Evolutionary conservation across 1,139 yeast species (phyloP).

Genomic region (Komagataea norvegica): DNA sequence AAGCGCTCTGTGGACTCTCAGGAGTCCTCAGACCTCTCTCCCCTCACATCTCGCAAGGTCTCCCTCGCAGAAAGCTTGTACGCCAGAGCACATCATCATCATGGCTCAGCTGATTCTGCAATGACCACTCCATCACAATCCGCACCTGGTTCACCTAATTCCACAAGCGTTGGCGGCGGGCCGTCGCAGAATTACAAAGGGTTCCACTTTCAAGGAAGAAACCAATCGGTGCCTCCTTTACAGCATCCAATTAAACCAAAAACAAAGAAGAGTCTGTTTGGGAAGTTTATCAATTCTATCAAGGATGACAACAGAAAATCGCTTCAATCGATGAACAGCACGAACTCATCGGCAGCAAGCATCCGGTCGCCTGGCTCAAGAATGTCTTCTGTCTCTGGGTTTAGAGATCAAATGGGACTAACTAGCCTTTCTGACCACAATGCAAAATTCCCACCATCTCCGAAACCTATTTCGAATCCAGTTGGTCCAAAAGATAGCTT

Average conservation of each 20-base stretch:
- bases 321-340: slow-evolving; percentile 3
- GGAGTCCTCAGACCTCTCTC: slow-evolving; percentile 20
- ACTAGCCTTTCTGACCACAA: slow-evolving; percentile 1
- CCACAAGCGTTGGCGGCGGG: slow-evolving; percentile 7
- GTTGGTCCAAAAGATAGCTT: slow-evolving; percentile 7
- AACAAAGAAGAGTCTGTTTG: slow-evolving; percentile 39
- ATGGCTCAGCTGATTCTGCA: neutral
- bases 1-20: slow-evolving; percentile 20
- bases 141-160: slow-evolving; percentile 1
- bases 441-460: no score
- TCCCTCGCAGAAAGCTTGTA: slow-evolving; percentile 21
- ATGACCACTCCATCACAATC: neutral
- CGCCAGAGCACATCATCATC: slow-evolving; percentile 1
- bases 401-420: slow-evolving; percentile 7
- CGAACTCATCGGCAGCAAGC: slow-evolving; percentile 1
- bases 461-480: neutral
- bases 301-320: slow-evolving; percentile 26
- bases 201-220: slow-evolving; percentile 40
- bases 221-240: slow-evolving; percentile 45
- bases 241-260: slow-evolving; percentile 45
- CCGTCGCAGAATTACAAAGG: slow-evolving; percentile 39
- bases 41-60: slow-evolving; percentile 26
- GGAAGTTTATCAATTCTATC: slow-evolving; percentile 44
- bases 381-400: slow-evolving; percentile 9
- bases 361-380: no score